Percentiles rank a stretch among this genome's conserved stretches.
These are phyloP conservation scores for Suillus variegatus DNA, from an alignment of 768 basidiomycete species.

Conservation along the genomic window DNA sequence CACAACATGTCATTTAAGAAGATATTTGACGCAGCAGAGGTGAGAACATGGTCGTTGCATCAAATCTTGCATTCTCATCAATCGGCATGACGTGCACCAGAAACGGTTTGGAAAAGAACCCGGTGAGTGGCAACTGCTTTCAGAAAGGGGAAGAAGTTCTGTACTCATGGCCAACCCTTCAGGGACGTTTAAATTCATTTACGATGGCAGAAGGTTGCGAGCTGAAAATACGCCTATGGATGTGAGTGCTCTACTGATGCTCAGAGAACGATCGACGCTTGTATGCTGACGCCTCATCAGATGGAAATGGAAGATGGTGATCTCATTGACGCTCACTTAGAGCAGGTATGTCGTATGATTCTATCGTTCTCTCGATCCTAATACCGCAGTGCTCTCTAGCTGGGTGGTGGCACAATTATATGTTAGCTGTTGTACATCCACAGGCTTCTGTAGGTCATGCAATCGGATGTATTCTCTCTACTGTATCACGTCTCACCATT, in stretches of 20 bases:
- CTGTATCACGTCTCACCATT: neutral
- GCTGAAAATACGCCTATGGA: conserved; percentile 53
- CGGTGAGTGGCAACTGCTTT: conserved; percentile 36
- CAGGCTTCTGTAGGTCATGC: neutral
- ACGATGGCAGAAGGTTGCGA: conserved; percentile 52
- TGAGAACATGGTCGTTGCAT: conserved; percentile 29
- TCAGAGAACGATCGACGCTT: neutral
- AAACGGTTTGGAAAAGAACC: conserved; percentile 59
- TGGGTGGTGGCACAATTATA: conserved; percentile 21
- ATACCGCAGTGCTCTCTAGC: conserved; percentile 10
- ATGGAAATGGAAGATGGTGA: conserved; percentile 63
- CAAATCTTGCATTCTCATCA: neutral
- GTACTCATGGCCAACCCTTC: neutral
- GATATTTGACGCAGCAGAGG: conserved; percentile 69
- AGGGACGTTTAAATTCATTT: conserved; percentile 68
- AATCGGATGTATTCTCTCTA: neutral
- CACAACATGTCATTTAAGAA: conserved; percentile 62
- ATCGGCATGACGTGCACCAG: conserved; percentile 32
- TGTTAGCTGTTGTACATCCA: neutral
- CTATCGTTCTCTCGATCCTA: neutral
- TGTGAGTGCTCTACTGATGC: conserved; percentile 37
- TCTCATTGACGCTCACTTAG: conserved; percentile 57
- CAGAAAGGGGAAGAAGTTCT: neutral
- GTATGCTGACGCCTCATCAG: conserved; percentile 31
- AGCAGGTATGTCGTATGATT: conserved; percentile 45